Base-by-base conservation (phyloP, 1,284 basidiomycete species). In the Cryptococcus amylolentus region DNA sequence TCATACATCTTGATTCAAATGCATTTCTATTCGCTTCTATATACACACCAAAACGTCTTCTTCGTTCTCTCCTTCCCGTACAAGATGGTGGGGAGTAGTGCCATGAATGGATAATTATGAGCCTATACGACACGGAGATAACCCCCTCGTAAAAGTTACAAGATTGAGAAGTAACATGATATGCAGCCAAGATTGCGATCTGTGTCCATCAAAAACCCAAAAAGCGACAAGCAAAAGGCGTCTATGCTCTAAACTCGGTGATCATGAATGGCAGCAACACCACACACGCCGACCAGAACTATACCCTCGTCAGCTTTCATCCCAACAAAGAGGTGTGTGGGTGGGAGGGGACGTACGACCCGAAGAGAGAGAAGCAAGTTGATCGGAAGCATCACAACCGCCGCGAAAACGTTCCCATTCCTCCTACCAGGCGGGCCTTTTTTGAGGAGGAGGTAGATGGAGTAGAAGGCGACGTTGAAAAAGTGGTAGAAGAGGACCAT, bases 391-490 rank as follows among this genome's bases (percentile, higher is more conserved):
- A 88, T 80, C 49, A 81, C 69, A 23, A 85, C 60, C 1, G 79
- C 69, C 41, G 12, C 39, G 9, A 35, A 46, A 45, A 18, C 31
- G 31, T n/a, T 45, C 10, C 26, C 6, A 1, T 57, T 56, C 7
- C 54, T 46, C 13, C 10, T 31, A 6, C 58, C 52, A 1, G 76
- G 78, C 9, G 78, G 80, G 42, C 87, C 84, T 60, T 86, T 84
- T 5, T 84, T 86, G 77, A 96, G 91, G 73, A 96, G 81, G 44
- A 88, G 80, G 83, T 86, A 95, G 68, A 95, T 89, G 12, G 88
- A 85, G 78, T 96, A 98, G 62, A 99, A 84, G 0, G 95, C 95
- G 61, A 99, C 95, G 27, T 84, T 81, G 81, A 96, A 98, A 80
- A 98, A 98, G 80, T 98, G 95, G 66, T 84, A 86, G 67, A 89